Evolutionary conservation across 1,139 yeast species (phyloP), one percentile per base, ranked within the genome.

Genomic region (Protomyces pachydermus): DNA sequence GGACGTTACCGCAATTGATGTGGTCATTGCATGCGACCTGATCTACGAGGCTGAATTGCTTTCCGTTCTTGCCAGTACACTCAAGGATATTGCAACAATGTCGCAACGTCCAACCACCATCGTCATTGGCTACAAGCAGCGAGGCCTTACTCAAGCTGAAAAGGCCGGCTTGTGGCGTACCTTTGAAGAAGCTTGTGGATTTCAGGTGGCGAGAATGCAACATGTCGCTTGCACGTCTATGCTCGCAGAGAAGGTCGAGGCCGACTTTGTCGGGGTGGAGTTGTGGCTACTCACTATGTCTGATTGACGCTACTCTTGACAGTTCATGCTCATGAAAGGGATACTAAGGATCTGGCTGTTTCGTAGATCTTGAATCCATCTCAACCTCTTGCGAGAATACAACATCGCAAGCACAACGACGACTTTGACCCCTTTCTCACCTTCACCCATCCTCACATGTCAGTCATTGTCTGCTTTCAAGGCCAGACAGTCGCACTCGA

Each of bases 11-110:
- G 25, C 14, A 34, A 20, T 61, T 14, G 68, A 67, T 54, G 46
- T 66, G 6, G 60, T 67, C 18, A 46, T 67, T 23, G 69, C 69
- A 8, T 67, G 69, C 50, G 69, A 67, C 54, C 57, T 67, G 48
- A 65, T 67, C 28, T 67, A 67, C 54, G 69, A 67, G 37, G 56
- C 61, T 53, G 68, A 67, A 50, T 58, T 53, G 35, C 45, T 66
- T 18, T 50, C 52, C 16, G 39, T 35, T n/a, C 65, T 67, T 25
- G 28, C 67, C 18, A 32, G 25, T 35, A 64, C 69, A 10, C 45
- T 67, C 34, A 60, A 53, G 16, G 51, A 12, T 12, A 37, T 67
- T 6, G 52, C 65, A 14, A 56, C 57, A 20, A n/a, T 3, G 23
- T 42, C 48, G 20, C 12, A 4, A n/a, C 28, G 48, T 12, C 65